Base-by-base conservation (phyloP, 768 basidiomycete genomes). In the Sporobolomyces pararoseus region DNA sequence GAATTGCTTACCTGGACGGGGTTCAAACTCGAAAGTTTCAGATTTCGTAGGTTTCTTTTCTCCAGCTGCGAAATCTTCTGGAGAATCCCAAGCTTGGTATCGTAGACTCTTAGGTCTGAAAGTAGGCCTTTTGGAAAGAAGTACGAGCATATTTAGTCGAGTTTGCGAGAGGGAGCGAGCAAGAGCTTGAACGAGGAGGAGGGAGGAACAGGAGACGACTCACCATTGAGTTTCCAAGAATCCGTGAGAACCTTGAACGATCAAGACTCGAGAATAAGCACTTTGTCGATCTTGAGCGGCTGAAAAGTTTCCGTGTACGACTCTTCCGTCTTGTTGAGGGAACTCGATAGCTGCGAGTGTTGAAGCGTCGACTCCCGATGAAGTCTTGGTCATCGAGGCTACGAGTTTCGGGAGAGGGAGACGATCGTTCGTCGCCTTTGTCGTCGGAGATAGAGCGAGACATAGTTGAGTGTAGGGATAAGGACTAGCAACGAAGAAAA, bases 381-480 rank as follows among this genome's bases (percentile, higher is more conserved):
- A 7, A 17, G 68, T 64, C 23, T 70, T 70, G 44, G 29, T 46
- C 46, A 73, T 66, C 7, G 46, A 47, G 2, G 65, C 55, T 23
- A 51, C 34, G 52, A 73, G 23, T 27, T 61, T 49, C 7, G 57
- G 72, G 21, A 64, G 34, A 1, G 49, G 19, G 10, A 66, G 61
- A 2, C 62, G 50, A 19, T 47, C 52, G 27, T 9, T 1, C 9
- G 50, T 47, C 3, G 61, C 46, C 14, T 63, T 7, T 9, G 51
- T 16, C 23, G 27, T 21, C 2, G 39, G 57, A 16, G 29, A 29
- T 23, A 73, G 52, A 13, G 63, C 51, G 25, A 66, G 37, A 10
- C 46, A 66, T 50, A 54, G 72, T 52, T 53, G 71, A 65, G 67
- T 80, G 79, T 57, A 76, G 37, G n/a, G 79, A 77, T 72, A 74